Percentiles rank a stretch among this genome's conserved stretches.
These are phyloP conservation scores for Hygrophila difformis DNA, from an alignment of 257 asterid genomes.

Conservation along the genomic window DNA sequence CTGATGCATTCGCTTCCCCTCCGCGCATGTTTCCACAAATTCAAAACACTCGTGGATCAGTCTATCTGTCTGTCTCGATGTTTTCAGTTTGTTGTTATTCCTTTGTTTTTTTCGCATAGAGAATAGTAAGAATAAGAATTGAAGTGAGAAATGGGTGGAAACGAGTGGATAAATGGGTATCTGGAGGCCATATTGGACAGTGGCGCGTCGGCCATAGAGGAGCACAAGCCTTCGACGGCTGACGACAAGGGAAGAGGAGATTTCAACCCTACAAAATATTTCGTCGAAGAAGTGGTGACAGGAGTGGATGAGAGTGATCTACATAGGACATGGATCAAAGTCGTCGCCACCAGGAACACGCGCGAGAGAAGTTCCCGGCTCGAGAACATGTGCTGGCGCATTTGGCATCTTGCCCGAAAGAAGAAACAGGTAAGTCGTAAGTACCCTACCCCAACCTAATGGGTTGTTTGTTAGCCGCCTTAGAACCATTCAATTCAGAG, in stretches of 20 bases:
- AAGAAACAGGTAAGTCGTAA: constrained; percentile 90
- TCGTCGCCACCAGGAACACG: constrained; percentile 67
- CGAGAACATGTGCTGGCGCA: constrained; percentile 91
- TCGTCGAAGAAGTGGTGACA: constrained; percentile 74
- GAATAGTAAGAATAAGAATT: too few species aligned
- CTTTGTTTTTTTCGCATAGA: too few species aligned
- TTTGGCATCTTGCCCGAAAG: constrained; percentile 83
- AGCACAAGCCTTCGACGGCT: constrained; percentile 20
- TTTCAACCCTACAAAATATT: constrained; percentile 69
- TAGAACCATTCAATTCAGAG: too few species aligned
- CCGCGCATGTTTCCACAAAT: too few species aligned
- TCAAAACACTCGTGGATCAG: too few species aligned
- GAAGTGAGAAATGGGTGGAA: constrained; percentile 65
- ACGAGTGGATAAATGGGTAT: constrained; percentile 92
- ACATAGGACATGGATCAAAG: constrained; percentile 83
- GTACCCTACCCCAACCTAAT: too few species aligned
- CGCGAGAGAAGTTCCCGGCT: constrained; percentile 63
- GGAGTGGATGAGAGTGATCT: constrained; percentile 79
- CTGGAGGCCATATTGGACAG: constrained; percentile 76
- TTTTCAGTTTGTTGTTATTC: too few species aligned
- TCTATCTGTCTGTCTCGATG: too few species aligned
- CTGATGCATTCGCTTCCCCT: too few species aligned
- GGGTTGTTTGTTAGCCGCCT: too few species aligned
- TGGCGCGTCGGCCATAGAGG: constrained; percentile 57
- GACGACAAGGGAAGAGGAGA: constrained; percentile 29